Evolutionary conservation across 305 asterid species (phyloP).

Genomic region (Fraxinus angustifolia): DNA sequence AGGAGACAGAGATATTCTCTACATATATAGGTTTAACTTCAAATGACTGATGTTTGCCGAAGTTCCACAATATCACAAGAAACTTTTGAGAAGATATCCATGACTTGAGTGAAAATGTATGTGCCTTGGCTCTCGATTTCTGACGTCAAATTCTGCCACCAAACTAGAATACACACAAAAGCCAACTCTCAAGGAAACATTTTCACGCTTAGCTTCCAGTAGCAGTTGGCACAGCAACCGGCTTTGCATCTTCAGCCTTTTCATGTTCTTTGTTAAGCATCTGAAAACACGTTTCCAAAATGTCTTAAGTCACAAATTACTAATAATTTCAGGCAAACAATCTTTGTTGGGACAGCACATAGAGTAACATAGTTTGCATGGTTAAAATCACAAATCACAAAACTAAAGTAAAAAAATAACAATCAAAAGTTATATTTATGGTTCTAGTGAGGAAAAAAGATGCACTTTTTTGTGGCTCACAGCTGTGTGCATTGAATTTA

Average conservation of each 20-base stretch:
- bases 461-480: not conserved
- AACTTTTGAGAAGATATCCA: not conserved
- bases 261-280: constrained; percentile 95
- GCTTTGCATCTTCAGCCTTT: constrained; percentile 77
- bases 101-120: not conserved
- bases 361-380: not conserved
- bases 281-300: constrained; percentile 34
- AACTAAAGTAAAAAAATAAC: not conserved
- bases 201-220: constrained; percentile 53
- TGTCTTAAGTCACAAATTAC: not conserved
- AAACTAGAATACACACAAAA: constrained; percentile 13
- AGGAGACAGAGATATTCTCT: not conserved
- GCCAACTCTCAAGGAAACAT: constrained; percentile 5
- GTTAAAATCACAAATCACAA: not conserved
- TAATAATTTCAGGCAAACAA: not conserved
- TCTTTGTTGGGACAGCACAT: not conserved
- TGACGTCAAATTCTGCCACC: constrained; percentile 1
- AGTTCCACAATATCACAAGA: not conserved
- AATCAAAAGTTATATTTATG: not conserved
- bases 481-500: not conserved
- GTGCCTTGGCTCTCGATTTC: not conserved
- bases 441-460: not conserved
- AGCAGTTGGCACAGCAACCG: constrained; percentile 61
- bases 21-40: constrained; percentile 19
- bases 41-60: constrained; percentile 12